Evolutionary conservation across 139 green algal genomes (phyloP), one percentile per base, ranked within the genome.

Genomic region (Ettlia oleoabundans): DNA sequence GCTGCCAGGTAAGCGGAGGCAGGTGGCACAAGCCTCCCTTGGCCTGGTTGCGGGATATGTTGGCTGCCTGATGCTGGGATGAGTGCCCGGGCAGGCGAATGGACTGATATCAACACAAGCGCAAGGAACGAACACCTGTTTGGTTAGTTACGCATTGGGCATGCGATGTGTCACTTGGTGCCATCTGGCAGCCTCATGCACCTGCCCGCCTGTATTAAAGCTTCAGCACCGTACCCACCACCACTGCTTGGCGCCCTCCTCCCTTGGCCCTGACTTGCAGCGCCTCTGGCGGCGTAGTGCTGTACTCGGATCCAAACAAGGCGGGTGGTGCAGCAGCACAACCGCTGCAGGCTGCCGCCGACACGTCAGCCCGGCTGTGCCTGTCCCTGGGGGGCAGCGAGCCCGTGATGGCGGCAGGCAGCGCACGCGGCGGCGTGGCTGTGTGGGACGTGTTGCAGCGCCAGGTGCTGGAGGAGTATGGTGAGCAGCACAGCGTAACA

Each of bases 361-460:
- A 68, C 53, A 24, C 33, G 26, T 68, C 52, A 0, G 52, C 53
- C 19, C 73, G 52, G 0, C 37, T 67, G 3, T 69, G 73, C 73
- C 51, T 80, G 21, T 21, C 73, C 6, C 35, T 76, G 33, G 47
- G 51, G 1, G 55, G 30, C 19, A 28, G 37, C 37, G 69, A 80
- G 19, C 28, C 68, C 5, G 30, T 41, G 0, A 8, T 84, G 13
- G 69, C 68, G n/a, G 69, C 69, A 7, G 78, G 63, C 68, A 75
- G 66, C 38, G 63, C 75, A 28, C 30, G 26, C 8, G 84, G 84
- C 30, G 30, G 61, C 24, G 78, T 88, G 67, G 37, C 33, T 3
- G 42, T 88, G 28, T 88, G 84, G 84, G 84, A 88, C 43, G 68
- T 33, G 21, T 35, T 38, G 28, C 80, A 42, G 13, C 32, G 58